Percentiles rank a stretch among this genome's conserved stretches.
phyloP scores from a whole-genome alignment of 208 protist genomes.

The Acanthamoeba sp. region DNA sequence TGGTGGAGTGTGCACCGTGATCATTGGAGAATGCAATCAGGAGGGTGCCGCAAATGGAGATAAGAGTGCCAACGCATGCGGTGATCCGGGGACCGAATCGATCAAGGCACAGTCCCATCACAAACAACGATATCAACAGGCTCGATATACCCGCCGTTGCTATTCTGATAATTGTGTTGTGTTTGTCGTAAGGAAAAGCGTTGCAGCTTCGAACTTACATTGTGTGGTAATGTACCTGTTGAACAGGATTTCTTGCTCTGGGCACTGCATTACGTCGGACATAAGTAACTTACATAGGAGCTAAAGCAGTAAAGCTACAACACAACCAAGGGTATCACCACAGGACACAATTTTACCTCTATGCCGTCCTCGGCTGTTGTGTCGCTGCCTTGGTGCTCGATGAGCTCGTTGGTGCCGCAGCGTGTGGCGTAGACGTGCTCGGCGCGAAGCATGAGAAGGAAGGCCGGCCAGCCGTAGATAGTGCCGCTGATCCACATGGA shows the following conservation, averaged over 20 bases:
- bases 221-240: background rate
- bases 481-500: slow-evolving; percentile 32
- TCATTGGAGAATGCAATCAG: background rate
- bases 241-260: slow-evolving; percentile 48
- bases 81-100: slow-evolving; percentile 16
- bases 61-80: background rate
- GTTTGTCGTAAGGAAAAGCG: background rate
- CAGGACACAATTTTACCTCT: background rate
- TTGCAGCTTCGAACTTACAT: too few species aligned
- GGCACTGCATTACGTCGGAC: slow-evolving; percentile 16
- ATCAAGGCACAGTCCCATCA: slow-evolving; percentile 37
- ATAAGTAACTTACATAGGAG: background rate
- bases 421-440: slow-evolving; percentile 16
- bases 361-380: background rate
- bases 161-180: background rate
- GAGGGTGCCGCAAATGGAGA: background rate
- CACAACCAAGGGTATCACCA: background rate
- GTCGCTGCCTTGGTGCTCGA: background rate
- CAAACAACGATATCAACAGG: slow-evolving; percentile 20
- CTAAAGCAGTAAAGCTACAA: background rate
- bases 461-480: slow-evolving; percentile 18
- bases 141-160: slow-evolving; percentile 3
- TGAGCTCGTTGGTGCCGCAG: slow-evolving; percentile 3
- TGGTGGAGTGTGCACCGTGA: background rate
- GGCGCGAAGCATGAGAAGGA: slow-evolving; percentile 28